phyloP scores from a whole-genome alignment of 441 rosid species.

The Jatropha podagrica region DNA sequence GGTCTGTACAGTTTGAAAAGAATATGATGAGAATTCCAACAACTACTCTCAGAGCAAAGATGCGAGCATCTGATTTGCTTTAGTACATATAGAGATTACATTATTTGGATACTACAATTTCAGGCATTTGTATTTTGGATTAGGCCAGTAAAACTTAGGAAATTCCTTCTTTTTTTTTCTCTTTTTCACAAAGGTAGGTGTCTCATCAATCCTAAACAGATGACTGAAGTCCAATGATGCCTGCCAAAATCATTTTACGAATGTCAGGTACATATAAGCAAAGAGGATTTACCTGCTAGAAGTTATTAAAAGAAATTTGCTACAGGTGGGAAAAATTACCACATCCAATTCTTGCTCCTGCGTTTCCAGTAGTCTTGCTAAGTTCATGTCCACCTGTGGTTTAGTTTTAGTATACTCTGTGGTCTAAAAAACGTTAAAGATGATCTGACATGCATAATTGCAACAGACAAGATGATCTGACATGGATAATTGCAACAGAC shows the following conservation, averaged over 20 bases:
- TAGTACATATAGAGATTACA: background rate
- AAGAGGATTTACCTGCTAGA: background rate
- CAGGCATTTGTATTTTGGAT: background rate
- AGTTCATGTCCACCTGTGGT: constrained; percentile 87
- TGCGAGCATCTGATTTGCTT: background rate
- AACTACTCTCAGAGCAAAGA: background rate
- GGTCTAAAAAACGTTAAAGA: background rate
- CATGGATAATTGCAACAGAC: background rate
- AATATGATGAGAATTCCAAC: background rate
- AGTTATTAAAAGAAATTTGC: background rate
- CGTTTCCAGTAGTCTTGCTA: constrained; percentile 84
- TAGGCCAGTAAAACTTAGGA: background rate
- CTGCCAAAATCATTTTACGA: constrained; percentile 38
- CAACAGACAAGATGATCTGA: background rate
- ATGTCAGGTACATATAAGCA: constrained; percentile 14
- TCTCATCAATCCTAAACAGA: constrained; percentile 40
- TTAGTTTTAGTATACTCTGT: constrained; percentile 13
- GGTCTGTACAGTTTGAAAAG: background rate
- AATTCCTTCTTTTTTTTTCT: background rate
- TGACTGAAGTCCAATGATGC: constrained; percentile 81
- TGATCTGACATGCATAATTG: too few species aligned
- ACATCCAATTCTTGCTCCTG: constrained; percentile 91
- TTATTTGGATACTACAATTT: background rate
- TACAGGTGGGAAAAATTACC: constrained; percentile 43
- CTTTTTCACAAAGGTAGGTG: background rate